phyloP scores from a whole-genome alignment of 306 rosid genomes.

The Biancaea sappan region DNA sequence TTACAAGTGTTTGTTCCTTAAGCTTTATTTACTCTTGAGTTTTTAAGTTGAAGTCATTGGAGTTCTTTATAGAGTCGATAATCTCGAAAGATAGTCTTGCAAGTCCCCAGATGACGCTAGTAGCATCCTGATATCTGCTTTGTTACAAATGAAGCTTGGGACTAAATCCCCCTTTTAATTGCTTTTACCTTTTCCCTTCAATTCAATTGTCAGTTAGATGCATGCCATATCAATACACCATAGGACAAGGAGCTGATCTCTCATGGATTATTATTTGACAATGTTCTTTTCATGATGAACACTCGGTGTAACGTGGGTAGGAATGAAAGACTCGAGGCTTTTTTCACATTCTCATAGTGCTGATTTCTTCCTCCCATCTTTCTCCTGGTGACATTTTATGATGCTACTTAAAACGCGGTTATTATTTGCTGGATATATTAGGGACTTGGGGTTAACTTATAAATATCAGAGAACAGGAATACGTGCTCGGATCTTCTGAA shows the following conservation, averaged over 20 bases:
- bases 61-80: neutral
- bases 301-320: neutral
- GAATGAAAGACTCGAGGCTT: neutral
- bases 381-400: neutral
- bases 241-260: neutral
- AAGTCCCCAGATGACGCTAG: neutral
- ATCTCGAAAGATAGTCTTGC: neutral
- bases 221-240: neutral
- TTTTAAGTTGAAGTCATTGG: too few species aligned
- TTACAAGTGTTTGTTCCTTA: neutral
- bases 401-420: neutral
- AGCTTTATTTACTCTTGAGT: neutral
- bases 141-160: slow-evolving; percentile 1
- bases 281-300: neutral
- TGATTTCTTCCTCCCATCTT: neutral
- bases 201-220: neutral
- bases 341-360: neutral
- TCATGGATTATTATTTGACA: neutral
- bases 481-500: too few species aligned
- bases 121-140: neutral
- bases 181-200: neutral
- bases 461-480: too few species aligned
- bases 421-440: neutral
- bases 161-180: neutral
- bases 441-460: too few species aligned